Evolutionary conservation across 495 filamentous ascomycete genomes (phyloP).

Genomic region (Penicillium steckii): DNA sequence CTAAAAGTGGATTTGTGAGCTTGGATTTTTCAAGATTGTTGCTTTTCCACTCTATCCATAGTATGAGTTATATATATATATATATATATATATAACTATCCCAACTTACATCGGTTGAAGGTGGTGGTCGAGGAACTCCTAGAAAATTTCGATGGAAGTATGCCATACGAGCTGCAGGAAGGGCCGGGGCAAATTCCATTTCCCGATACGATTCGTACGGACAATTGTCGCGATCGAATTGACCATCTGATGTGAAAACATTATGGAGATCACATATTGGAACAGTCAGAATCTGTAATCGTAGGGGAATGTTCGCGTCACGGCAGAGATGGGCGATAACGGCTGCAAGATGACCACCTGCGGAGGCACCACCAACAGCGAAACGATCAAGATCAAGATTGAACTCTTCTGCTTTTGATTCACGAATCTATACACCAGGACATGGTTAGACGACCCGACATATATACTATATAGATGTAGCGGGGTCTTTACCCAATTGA

Average conservation of each 20-base stretch:
- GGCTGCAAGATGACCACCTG: conserved; percentile 39
- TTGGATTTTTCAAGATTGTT: not conserved
- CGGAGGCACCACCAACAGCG: conserved; percentile 37
- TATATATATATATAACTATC: not conserved
- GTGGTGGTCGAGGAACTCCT: conserved; percentile 32
- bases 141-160: conserved; percentile 41
- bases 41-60: no score
- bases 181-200: conserved; percentile 37
- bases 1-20: conserved; percentile 5
- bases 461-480: no score
- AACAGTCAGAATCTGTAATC: conserved; percentile 36
- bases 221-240: conserved; percentile 34
- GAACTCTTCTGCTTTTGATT: conserved; percentile 31
- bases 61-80: no score
- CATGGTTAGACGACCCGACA: no score
- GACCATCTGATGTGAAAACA: conserved; percentile 32
- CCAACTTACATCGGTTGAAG: conserved; percentile 28
- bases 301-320: conserved; percentile 31
- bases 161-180: conserved; percentile 37
- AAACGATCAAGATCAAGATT: conserved; percentile 31
- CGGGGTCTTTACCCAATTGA: conserved; percentile 48
- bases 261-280: conserved; percentile 37
- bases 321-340: conserved; percentile 38
- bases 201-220: conserved; percentile 40
- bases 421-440: conserved; percentile 25